Conservation (phyloP, 495 filamentous ascomycete genomes). For the Penicillium taxi region DNA sequence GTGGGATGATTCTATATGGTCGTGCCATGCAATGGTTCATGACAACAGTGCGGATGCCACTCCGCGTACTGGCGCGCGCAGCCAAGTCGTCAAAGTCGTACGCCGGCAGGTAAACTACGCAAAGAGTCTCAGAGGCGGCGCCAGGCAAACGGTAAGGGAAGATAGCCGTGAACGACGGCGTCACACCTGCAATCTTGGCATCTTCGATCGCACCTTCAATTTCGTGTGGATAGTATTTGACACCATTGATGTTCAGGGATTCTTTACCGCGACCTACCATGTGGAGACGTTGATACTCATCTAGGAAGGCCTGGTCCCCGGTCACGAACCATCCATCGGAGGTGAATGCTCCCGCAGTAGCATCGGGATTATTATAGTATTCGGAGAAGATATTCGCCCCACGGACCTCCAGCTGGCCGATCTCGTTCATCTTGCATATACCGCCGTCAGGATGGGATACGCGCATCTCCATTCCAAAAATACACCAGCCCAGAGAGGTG, state of each 20-base stretch:
- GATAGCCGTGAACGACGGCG: slow-evolving; percentile 12
- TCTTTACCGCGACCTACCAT: too few relatives aligned
- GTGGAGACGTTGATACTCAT: too few relatives aligned
- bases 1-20: not conserved
- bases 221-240: too few relatives aligned
- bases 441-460: not conserved
- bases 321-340: slow-evolving; percentile 75
- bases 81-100: not conserved
- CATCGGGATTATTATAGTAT: slow-evolving; percentile 62
- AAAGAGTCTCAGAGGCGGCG: slow-evolving; percentile 13
- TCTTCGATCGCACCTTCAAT: slow-evolving; percentile 37
- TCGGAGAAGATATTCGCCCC: slow-evolving; percentile 64
- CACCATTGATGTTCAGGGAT: too few relatives aligned
- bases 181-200: slow-evolving; percentile 18
- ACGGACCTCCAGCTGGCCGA: slow-evolving; percentile 17
- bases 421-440: slow-evolving; percentile 1
- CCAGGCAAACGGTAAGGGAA: slow-evolving; percentile 21
- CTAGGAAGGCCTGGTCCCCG: slow-evolving; percentile 59
- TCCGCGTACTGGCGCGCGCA: too few relatives aligned
- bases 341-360: slow-evolving; percentile 57
- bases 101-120: not conserved
- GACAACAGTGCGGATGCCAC: too few relatives aligned
- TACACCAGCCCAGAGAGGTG: slow-evolving; percentile 25
- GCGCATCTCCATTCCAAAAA: slow-evolving; percentile 2
- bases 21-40: too few relatives aligned